These are phyloP conservation scores for Fusarium veterinarium DNA, from an alignment of 2,329 filamentous ascomycete species.

Conservation along the genomic window DNA sequence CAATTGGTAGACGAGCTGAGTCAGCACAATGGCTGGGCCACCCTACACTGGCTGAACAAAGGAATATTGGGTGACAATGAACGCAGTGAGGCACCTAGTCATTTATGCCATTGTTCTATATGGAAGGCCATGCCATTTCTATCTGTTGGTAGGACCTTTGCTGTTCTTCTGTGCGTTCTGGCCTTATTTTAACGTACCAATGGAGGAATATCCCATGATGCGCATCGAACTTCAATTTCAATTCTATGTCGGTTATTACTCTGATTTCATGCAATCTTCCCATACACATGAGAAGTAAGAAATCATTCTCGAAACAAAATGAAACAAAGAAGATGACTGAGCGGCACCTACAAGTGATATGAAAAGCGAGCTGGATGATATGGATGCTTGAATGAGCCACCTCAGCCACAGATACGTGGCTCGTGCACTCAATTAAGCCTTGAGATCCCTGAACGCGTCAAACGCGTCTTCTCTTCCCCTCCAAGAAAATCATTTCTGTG, in stretches of 20 bases:
- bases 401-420: constrained; percentile 5
- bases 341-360: background rate
- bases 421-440: constrained; percentile 27
- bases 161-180: background rate
- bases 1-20: constrained; percentile 29
- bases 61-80: background rate
- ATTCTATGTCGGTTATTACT: background rate
- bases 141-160: no score
- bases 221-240: background rate
- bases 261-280: background rate
- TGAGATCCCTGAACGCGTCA: constrained; percentile 23
- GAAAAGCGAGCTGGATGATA: background rate
- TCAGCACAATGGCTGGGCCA: constrained; percentile 11
- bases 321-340: background rate
- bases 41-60: constrained; percentile 9
- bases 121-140: background rate
- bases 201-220: background rate
- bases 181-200: background rate
- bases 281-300: background rate
- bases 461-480: constrained; percentile 23
- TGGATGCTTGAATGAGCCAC: background rate
- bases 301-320: background rate
- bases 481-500: background rate
- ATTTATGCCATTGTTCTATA: no score
- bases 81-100: background rate